phyloP scores from a whole-genome alignment of 352 stramenopile species.

The Phytophthora cajani region DNA sequence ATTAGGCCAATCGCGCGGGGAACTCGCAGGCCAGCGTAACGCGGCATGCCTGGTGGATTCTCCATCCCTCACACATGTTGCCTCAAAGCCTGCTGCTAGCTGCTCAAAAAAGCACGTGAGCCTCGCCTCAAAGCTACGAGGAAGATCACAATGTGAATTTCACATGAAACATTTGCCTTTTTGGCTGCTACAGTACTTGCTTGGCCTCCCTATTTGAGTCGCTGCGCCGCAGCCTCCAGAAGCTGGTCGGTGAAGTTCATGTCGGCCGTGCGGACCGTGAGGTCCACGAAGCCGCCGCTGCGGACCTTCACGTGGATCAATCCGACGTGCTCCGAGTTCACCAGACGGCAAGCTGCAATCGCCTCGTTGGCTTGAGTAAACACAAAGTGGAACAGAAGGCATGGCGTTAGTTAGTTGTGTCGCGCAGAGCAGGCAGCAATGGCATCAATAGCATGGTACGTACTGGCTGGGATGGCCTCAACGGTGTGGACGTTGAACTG shows the following conservation, averaged over 20 bases:
- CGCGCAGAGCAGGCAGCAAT: conserved; percentile 12
- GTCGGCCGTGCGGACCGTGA: conserved; percentile 88
- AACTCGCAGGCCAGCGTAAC: conserved; percentile 20
- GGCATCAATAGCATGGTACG: conserved; percentile 29
- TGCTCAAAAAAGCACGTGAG: conserved; percentile 1
- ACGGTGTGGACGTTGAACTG: conserved; percentile 84
- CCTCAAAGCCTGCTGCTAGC: not conserved
- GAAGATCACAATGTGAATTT: conserved; percentile 1
- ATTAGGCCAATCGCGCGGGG: conserved; percentile 9
- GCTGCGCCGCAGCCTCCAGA: conserved; percentile 62
- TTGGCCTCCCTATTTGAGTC: conserved; percentile 60
- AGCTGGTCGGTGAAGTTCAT: conserved; percentile 85
- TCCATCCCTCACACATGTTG: conserved; percentile 18
- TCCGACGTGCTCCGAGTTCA: conserved; percentile 83
- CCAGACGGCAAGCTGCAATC: conserved; percentile 79
- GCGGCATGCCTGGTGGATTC: conserved; percentile 17
- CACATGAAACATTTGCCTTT: conserved; percentile 38
- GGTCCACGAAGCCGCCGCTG: conserved; percentile 80
- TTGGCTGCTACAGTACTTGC: conserved; percentile 1
- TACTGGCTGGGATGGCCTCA: conserved; percentile 87
- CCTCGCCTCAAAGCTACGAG: not conserved
- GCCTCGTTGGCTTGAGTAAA: conserved; percentile 78
- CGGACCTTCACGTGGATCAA: conserved; percentile 90
- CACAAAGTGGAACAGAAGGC: conserved; percentile 2
- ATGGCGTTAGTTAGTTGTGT: conserved; percentile 20